Evolutionary conservation across 805 yeast genomes (phyloP).

Genomic region (Myxozyma neglecta): DNA sequence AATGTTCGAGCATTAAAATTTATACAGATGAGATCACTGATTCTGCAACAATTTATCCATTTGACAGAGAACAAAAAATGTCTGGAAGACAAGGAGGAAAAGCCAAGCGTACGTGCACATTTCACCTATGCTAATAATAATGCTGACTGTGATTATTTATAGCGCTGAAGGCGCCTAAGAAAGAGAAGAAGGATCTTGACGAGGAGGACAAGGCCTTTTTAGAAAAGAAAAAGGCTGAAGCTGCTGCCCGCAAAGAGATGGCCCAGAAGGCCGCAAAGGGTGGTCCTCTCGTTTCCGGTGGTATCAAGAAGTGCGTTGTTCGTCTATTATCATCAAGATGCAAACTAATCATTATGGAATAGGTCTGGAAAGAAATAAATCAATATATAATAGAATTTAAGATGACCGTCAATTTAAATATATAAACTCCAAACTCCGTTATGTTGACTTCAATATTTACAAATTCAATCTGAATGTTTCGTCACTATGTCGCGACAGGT

Average conservation of each 20-base stretch:
- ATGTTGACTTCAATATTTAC: not conserved
- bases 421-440: not conserved
- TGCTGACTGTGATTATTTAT: not conserved
- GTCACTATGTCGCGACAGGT: not conserved
- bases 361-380: constrained; percentile 33
- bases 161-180: constrained; percentile 76
- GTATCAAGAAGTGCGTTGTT: constrained; percentile 73
- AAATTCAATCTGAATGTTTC: not conserved
- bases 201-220: constrained; percentile 90
- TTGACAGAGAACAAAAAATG: constrained; percentile 46
- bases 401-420: not conserved
- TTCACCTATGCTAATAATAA: constrained; percentile 39
- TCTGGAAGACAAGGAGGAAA: constrained; percentile 98
- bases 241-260: constrained; percentile 88
- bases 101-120: constrained; percentile 69
- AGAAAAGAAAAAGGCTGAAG: constrained; percentile 93
- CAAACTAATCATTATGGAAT: not conserved
- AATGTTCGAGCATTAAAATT: not conserved
- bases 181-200: constrained; percentile 67
- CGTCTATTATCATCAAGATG: not conserved
- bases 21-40: not conserved
- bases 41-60: not conserved
- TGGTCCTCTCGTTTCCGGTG: constrained; percentile 91
- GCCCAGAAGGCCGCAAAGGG: constrained; percentile 84
- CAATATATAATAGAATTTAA: not conserved